These are phyloP conservation scores for Plasmodium fragile DNA, from an alignment of 169 alveolate genomes.

Conservation along the genomic window DNA sequence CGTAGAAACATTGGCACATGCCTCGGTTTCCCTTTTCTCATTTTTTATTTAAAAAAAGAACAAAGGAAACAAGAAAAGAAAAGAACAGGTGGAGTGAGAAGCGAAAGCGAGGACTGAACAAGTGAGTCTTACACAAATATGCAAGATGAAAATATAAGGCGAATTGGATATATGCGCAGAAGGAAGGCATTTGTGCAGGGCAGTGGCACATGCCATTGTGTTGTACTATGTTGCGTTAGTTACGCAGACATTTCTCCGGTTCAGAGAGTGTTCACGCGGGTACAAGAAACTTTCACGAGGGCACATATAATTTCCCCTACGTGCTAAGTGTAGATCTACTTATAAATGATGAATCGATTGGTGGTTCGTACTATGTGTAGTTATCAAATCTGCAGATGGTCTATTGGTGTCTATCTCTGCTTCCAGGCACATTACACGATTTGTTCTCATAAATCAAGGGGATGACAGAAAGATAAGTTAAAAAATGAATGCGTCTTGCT, in stretches of 20 bases:
- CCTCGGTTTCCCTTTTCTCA: slow-evolving; percentile 75
- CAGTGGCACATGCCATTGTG: background rate
- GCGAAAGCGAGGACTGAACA: background rate
- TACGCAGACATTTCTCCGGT: background rate
- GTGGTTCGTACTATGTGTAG: background rate
- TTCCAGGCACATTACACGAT: background rate
- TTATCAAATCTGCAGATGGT: background rate
- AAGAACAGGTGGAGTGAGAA: too few relatives aligned
- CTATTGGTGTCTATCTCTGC: background rate
- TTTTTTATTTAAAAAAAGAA: slow-evolving; percentile 29
- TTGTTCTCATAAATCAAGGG: background rate
- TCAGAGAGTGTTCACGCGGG: background rate
- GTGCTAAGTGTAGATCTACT: background rate
- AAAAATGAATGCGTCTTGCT: background rate
- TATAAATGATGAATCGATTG: background rate
- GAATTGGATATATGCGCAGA: background rate
- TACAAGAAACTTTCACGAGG: background rate
- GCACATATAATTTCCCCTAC: background rate
- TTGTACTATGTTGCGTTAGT: background rate
- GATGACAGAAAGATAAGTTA: background rate
- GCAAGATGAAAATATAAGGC: background rate
- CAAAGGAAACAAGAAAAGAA: too few relatives aligned
- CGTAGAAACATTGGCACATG: slow-evolving; percentile 73
- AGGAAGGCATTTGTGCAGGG: background rate
- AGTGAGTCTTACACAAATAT: slow-evolving; percentile 8